Evolutionary conservation across 1,284 basidiomycete genomes (phyloP).

Genomic region (Puccinia polysora): DNA sequence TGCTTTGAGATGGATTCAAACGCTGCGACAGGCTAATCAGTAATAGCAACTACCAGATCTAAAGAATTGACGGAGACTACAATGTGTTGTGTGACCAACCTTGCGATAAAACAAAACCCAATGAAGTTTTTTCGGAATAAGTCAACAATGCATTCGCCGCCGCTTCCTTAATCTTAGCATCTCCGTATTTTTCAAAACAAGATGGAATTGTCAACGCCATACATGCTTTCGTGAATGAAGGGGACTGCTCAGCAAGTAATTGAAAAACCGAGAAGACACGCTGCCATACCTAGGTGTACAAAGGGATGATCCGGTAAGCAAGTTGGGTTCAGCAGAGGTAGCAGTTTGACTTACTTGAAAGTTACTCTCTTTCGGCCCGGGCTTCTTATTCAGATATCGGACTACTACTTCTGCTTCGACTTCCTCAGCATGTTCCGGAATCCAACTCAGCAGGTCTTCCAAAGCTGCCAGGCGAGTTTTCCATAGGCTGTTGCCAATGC

Average conservation of each 20-base stretch:
- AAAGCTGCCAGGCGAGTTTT: conserved; percentile 82
- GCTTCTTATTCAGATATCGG: conserved; percentile 81
- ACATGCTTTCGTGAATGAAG: conserved; percentile 79
- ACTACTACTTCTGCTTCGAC: conserved; percentile 86
- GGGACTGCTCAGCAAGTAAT: conserved; percentile 69
- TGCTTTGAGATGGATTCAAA: conserved; percentile 87
- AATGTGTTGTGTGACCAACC: conserved; percentile 57
- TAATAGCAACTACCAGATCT: neutral
- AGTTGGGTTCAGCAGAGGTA: neutral
- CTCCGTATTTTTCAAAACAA: conserved; percentile 89
- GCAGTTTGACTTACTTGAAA: conserved; percentile 67
- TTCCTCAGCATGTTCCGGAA: conserved; percentile 64
- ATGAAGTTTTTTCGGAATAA: conserved; percentile 86
- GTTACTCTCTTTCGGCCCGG: conserved; percentile 95
- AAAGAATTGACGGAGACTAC: conserved; percentile 30
- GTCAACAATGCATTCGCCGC: conserved; percentile 78
- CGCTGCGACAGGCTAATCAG: conserved; percentile 56
- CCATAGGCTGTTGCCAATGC: conserved; percentile 83
- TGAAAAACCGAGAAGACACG: conserved; percentile 76
- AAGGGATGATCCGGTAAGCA: conserved; percentile 2
- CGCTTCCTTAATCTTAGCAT: conserved; percentile 93
- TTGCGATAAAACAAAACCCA: conserved; percentile 90
- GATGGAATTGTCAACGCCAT: conserved; percentile 78
- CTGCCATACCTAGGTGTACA: conserved; percentile 65
- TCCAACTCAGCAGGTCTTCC: conserved; percentile 79